Conservation (phyloP, 2,329 filamentous ascomycete genomes). For the Blastomyces gilchristii region DNA sequence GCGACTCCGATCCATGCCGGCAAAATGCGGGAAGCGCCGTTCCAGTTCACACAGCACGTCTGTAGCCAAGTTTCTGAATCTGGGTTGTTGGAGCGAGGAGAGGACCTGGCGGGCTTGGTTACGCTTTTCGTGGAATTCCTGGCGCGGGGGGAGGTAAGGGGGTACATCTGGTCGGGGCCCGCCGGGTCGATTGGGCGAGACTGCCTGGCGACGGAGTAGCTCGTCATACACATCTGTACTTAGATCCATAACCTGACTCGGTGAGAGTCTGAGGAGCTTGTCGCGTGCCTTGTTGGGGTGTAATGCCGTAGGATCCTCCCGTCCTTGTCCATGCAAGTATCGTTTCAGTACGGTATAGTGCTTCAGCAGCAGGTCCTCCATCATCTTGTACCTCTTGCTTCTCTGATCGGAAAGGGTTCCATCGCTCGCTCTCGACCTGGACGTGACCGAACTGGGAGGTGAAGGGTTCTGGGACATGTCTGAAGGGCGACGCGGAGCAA, state of each 20-base stretch:
- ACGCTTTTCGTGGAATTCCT: constrained; percentile 87
- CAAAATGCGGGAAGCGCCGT: constrained; percentile 74
- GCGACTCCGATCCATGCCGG: constrained; percentile 57
- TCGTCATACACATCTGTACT: constrained; percentile 98
- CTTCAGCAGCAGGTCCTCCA: constrained; percentile 63
- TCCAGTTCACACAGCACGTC: constrained; percentile 96
- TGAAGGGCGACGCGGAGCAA: constrained; percentile 47
- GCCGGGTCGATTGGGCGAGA: constrained; percentile 34
- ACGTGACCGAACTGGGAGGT: constrained; percentile 74
- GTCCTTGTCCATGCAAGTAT: constrained; percentile 59
- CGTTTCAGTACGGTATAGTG: constrained; percentile 72
- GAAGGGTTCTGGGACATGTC: constrained; percentile 54
- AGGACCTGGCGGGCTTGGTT: constrained; percentile 97
- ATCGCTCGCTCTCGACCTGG: constrained; percentile 58
- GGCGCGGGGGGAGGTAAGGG: constrained; percentile 68
- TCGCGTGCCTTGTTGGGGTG: constrained; percentile 84
- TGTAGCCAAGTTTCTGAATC: constrained; percentile 85
- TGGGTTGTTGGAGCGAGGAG: constrained; percentile 72
- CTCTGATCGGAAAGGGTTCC: constrained; percentile 60
- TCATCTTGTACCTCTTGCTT: constrained; percentile 47
- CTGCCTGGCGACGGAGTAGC: constrained; percentile 71
- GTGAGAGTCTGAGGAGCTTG: constrained; percentile 80
- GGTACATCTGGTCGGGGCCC: constrained; percentile 45
- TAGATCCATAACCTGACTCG: constrained; percentile 91
- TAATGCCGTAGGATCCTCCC: constrained; percentile 63